Base-by-base conservation (phyloP, 1,284 basidiomycete species). In the Marasmius sp. region DNA sequence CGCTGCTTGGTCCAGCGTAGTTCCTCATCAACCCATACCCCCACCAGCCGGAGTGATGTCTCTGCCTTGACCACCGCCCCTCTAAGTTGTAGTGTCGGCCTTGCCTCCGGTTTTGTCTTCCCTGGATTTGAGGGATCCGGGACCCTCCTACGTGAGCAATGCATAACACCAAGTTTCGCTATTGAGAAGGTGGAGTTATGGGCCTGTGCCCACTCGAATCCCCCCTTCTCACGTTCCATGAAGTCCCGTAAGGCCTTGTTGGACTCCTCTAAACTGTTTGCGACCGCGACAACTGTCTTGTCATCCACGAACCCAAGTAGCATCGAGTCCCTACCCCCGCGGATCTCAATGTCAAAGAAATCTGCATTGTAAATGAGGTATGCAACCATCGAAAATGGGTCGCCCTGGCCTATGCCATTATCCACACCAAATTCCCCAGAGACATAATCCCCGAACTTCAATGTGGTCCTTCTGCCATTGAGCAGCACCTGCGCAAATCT, bases 1-100 rank as follows among this genome's bases (percentile, higher is more conserved):
- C 56, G 57, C 14, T 80, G 79, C 38, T 72, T 65, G 10, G 67
- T 66, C 64, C 72, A 81, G 0, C 62, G 51, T 6, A 81, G 72
- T 6, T 70, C 47, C 5, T 69, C 64, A 65, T 81, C 77, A 0
- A 81, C 14, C 6, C 70, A 49, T 0, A 80, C 67, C 0, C 79
- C 77, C 1, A 80, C 68, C 54, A 75, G 74, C 50, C 74, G 75
- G 33, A 68, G 64, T n/a, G 58, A 59, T 14, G 45, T 43, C 9
- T 61, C 12, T 8, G 69, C 61, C 2, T 43, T n/a, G 18, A 67
- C 64, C 0, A 61, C 61, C 8, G 22, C 45, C 10, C 54, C 49
- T 27, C 45, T 45, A 5, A 64, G 53, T 18, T 11, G 27, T 3
- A 64, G 65, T 20, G 43, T 22, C 12, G 59, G 59, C 7, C n/a